These are phyloP conservation scores for Schwanniomyces pseudopolymorphus DNA, from an alignment of 805 yeast genomes.

Conservation along the genomic window DNA sequence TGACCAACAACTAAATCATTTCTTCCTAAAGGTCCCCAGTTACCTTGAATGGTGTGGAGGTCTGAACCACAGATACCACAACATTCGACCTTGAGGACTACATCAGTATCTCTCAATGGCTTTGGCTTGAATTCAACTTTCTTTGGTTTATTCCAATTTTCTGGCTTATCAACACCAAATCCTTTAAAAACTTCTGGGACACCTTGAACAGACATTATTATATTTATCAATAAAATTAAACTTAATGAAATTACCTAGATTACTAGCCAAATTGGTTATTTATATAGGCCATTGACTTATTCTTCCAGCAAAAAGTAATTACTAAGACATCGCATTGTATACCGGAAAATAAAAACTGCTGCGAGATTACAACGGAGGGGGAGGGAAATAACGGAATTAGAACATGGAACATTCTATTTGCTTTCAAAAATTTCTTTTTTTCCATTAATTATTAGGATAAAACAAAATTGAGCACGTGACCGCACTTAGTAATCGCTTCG, in stretches of 20 bases:
- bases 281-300: background rate
- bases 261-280: too few relatives aligned
- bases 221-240: background rate
- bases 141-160: slow-evolving; percentile 27
- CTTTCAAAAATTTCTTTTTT: too few relatives aligned
- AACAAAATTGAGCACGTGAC: too few relatives aligned
- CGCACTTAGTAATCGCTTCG: too few relatives aligned
- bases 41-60: slow-evolving; percentile 50
- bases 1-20: slow-evolving; percentile 54
- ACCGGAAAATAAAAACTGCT: background rate
- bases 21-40: slow-evolving; percentile 44
- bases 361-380: background rate
- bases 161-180: slow-evolving; percentile 22
- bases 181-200: slow-evolving; percentile 30
- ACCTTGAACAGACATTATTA: slow-evolving; percentile 3
- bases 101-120: slow-evolving; percentile 32
- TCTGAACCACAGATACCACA: slow-evolving; percentile 71
- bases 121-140: slow-evolving; percentile 25
- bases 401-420: too few relatives aligned
- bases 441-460: too few relatives aligned
- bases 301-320: background rate
- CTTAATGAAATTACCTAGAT: too few relatives aligned
- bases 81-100: slow-evolving; percentile 54
- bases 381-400: background rate
- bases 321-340: background rate